Evolutionary conservation across 129 eudicot genomes (phyloP).

Genomic region (Escallonia rubra): DNA sequence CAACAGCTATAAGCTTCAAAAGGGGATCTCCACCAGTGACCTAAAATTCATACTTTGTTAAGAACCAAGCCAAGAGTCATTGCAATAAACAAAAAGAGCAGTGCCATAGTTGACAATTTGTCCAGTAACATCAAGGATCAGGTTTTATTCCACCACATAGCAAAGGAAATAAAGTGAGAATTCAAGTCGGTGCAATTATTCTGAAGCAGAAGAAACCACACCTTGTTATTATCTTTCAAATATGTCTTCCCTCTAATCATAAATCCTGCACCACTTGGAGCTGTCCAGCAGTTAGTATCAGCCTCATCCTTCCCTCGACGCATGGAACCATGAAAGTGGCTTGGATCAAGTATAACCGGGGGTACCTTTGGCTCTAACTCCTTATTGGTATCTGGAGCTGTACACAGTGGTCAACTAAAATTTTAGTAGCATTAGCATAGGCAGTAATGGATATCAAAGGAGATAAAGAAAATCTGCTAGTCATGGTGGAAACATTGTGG

Average conservation of each 20-base stretch:
- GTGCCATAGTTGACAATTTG: not conserved
- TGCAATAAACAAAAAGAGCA: not conserved
- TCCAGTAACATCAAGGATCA: too few species aligned
- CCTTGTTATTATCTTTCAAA: slow-evolving; percentile 74
- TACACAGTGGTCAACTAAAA: slow-evolving; percentile 8
- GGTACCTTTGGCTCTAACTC: slow-evolving; percentile 51
- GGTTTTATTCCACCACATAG: too few species aligned
- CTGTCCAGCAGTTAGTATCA: slow-evolving; percentile 84
- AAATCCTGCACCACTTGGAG: slow-evolving; percentile 87
- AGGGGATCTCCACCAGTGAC: slow-evolving; percentile 93
- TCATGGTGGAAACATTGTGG: not conserved
- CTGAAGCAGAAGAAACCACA: slow-evolving; percentile 7
- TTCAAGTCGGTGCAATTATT: not conserved
- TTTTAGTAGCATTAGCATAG: slow-evolving; percentile 5
- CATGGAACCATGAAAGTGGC: slow-evolving; percentile 64
- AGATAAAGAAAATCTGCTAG: not conserved
- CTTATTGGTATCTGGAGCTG: slow-evolving; percentile 37
- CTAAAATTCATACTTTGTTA: slow-evolving; percentile 28
- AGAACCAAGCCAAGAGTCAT: not conserved
- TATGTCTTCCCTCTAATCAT: slow-evolving; percentile 91
- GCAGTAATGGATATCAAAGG: not conserved
- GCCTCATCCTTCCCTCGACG: slow-evolving; percentile 60
- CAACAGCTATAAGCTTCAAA: slow-evolving; percentile 90
- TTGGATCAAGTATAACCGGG: slow-evolving; percentile 51
- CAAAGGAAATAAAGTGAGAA: too few species aligned